Evolutionary conservation across 441 rosid genomes (phyloP).

Genomic region (Mallotus repandus): DNA sequence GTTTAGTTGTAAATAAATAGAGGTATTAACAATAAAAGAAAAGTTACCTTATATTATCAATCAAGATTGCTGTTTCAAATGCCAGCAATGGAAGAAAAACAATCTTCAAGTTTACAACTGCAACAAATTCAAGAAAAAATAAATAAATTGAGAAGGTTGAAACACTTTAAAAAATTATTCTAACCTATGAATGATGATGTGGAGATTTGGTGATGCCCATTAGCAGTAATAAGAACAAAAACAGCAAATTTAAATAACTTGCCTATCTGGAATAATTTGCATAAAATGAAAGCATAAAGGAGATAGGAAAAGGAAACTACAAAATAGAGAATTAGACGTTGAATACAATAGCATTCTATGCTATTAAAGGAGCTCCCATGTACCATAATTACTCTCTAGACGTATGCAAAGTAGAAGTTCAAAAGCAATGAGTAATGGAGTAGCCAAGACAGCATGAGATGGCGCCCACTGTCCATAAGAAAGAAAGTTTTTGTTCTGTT

Average conservation of each 20-base stretch:
- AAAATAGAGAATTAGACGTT: slow-evolving; percentile 7
- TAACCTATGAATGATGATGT: not conserved
- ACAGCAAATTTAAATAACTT: not conserved
- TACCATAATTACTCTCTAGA: slow-evolving; percentile 79
- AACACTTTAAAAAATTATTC: not conserved
- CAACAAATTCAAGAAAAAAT: slow-evolving; percentile 26
- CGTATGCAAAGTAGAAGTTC: slow-evolving; percentile 89
- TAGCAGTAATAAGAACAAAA: not conserved
- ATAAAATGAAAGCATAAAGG: not conserved
- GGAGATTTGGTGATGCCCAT: not conserved
- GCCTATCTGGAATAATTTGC: not conserved
- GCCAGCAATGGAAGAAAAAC: slow-evolving; percentile 83
- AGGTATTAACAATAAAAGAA: not conserved
- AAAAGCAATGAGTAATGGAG: slow-evolving; percentile 87
- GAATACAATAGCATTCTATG: slow-evolving; percentile 1
- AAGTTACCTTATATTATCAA: slow-evolving; percentile 85
- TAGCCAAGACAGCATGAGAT: slow-evolving; percentile 82
- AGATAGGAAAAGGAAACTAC: not conserved
- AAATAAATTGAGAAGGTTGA: slow-evolving; percentile 12
- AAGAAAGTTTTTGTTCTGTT: slow-evolving; percentile 15
- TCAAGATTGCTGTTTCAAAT: slow-evolving; percentile 65
- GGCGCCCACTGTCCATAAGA: slow-evolving; percentile 95
- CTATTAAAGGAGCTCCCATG: slow-evolving; percentile 3
- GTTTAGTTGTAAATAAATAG: not conserved
- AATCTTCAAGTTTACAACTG: slow-evolving; percentile 79